Conservation (phyloP, 805 yeast genomes). For the Wickerhamiella azyma region DNA sequence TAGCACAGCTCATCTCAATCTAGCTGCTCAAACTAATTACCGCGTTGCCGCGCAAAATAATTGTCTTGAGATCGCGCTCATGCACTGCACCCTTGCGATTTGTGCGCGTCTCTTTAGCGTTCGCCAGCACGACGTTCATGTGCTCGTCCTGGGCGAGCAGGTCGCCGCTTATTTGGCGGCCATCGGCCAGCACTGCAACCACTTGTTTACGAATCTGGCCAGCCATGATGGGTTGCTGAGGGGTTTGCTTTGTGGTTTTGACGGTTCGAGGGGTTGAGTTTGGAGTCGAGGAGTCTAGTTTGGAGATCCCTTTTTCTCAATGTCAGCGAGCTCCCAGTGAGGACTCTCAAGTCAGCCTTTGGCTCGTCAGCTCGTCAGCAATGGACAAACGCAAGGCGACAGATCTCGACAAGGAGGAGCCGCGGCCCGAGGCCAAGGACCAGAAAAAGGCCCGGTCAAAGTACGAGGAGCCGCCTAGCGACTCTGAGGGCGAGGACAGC, state of each 20-base stretch:
- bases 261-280: no score
- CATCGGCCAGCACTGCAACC: slow-evolving; percentile 41
- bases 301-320: no score
- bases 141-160: slow-evolving; percentile 76
- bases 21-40: slow-evolving; percentile 37
- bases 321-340: no score
- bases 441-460: slow-evolving; percentile 26
- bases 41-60: slow-evolving; percentile 79
- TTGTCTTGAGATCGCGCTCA: slow-evolving; percentile 64
- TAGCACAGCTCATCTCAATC: not conserved
- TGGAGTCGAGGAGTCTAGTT: no score
- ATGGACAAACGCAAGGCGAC: slow-evolving; percentile 8
- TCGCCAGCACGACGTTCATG: slow-evolving; percentile 73
- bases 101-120: slow-evolving; percentile 69
- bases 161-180: slow-evolving; percentile 63
- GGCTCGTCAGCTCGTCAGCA: not conserved
- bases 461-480: slow-evolving; percentile 30
- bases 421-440: slow-evolving; percentile 13
- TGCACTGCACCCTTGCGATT: slow-evolving; percentile 57
- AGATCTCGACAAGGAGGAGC: not conserved
- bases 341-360: no score
- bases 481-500: slow-evolving; percentile 25
- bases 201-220: not conserved
- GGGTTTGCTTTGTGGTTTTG: no score
- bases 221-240: not conserved